Evolutionary conservation across 257 asterid genomes (phyloP), one percentile per base, ranked within the genome.

Genomic region (Linderniella brevidens): DNA sequence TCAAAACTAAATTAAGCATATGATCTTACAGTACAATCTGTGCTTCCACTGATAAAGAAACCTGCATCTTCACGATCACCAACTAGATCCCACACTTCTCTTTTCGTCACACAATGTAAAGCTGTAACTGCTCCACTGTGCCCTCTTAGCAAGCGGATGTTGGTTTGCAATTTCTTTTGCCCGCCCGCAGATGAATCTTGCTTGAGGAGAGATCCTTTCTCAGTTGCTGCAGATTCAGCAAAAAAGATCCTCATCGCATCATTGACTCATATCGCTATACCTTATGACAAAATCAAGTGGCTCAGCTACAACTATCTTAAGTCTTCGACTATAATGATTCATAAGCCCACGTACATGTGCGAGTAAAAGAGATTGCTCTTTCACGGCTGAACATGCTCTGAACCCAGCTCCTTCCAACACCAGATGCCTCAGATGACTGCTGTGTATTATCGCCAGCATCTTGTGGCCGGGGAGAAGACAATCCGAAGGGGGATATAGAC

Each of bases 321-420:
- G 11, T 8, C 11, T 37, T 8, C 11, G 8, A 37, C 11, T 37
- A 6, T 37, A 37, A 37, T 37, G 11, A n/a, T n/a, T n/a, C n/a
- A n/a, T n/a, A n/a, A n/a, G 11, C n/a, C 8, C 14, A 11, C 61
- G 64, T 79, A 54, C 93, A 60, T 17, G 58, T 76, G 45, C 86
- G 93, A 59, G 77, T 64, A 52, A 79, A 82, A 41, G 94, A 79
- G 70, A 66, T 70, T 57, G 90, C 68, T 65, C 82, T 74, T 48
- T 86, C 96, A 60, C 93, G 68, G 71, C 92, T 86, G 69, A 86
- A 86, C 96, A 86, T 86, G 80, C 96, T 86, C 63, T 86, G 96
- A 19, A 86, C 96, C 96, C 96, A 82, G 72, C 94, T 86, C 69
- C 96, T 76, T 61, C 96, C 96, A 48, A 72, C 77, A 58, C 68